Percentiles rank a stretch among this genome's conserved stretches.
These are phyloP conservation scores for Leccinum uliginosum DNA, from an alignment of 768 basidiomycete genomes.

Conservation along the genomic window DNA sequence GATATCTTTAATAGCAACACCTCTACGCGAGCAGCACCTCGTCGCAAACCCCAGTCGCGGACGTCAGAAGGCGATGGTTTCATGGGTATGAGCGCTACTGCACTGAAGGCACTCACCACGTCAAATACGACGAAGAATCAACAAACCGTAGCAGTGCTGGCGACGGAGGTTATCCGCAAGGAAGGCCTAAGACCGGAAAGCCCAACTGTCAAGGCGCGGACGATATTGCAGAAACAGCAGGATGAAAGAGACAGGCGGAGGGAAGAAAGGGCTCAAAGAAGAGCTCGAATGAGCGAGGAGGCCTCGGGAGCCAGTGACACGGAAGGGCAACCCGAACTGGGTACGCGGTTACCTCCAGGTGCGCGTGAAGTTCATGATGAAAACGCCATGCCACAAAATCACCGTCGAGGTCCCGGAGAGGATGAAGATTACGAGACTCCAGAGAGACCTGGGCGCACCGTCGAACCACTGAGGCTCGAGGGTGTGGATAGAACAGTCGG, in stretches of 20 bases:
- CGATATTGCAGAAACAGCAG: constrained; percentile 59
- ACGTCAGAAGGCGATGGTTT: constrained; percentile 40
- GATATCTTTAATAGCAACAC: constrained; percentile 37
- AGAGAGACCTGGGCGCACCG: constrained; percentile 36
- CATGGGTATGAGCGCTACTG: constrained; percentile 63
- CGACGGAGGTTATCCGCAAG: constrained; percentile 67
- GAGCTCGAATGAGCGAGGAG: constrained; percentile 46
- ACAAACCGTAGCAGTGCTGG: constrained; percentile 54
- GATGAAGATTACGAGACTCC: constrained; percentile 79
- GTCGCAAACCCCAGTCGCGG: constrained; percentile 41
- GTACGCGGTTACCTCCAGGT: constrained; percentile 1
- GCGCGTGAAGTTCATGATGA: constrained; percentile 20
- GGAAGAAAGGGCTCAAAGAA: constrained; percentile 55
- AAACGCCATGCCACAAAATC: constrained; percentile 31
- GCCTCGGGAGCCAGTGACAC: constrained; percentile 23
- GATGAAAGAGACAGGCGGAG: constrained; percentile 56
- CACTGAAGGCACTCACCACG: constrained; percentile 65
- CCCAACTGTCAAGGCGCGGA: constrained; percentile 70
- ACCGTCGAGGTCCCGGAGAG: constrained; percentile 70
- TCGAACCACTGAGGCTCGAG: constrained; percentile 38
- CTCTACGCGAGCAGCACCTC: constrained; percentile 32
- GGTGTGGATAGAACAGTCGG: constrained; percentile 29
- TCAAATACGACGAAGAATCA: constrained; percentile 75
- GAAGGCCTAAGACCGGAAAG: constrained; percentile 73
- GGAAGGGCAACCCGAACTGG: constrained; percentile 24